These are phyloP conservation scores for Xylariaceae sp. DNA, from an alignment of 2,329 filamentous ascomycete species.

Conservation along the genomic window DNA sequence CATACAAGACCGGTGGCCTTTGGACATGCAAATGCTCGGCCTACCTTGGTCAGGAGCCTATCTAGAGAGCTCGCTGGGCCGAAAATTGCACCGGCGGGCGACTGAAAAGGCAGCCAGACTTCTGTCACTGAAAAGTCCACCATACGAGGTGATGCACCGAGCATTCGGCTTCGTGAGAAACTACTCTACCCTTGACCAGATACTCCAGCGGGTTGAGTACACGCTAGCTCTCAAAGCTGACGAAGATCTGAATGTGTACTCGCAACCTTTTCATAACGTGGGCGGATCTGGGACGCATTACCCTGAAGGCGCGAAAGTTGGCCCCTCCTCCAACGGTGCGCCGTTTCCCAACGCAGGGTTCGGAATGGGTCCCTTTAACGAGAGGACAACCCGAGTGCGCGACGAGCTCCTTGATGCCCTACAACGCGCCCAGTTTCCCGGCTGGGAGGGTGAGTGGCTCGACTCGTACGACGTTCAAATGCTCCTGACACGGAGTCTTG, in stretches of 20 bases:
- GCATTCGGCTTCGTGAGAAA: constrained; percentile 67
- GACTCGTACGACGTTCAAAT: constrained; percentile 71
- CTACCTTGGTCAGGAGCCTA: constrained; percentile 32
- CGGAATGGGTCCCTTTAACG: constrained; percentile 45
- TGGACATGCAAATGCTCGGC: constrained; percentile 33
- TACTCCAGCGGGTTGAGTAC: constrained; percentile 37
- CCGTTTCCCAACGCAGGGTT: constrained; percentile 28
- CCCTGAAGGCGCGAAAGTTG: constrained; percentile 27
- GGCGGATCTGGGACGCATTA: constrained; percentile 67
- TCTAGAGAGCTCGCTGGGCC: constrained; percentile 63
- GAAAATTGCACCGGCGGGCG: constrained; percentile 61
- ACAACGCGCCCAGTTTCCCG: constrained; percentile 50
- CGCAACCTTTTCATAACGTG: constrained; percentile 58
- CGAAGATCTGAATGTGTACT: constrained; percentile 51
- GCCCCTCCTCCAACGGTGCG: constrained; percentile 19
- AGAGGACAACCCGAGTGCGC: constrained; percentile 34
- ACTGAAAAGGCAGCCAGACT: constrained; percentile 59
- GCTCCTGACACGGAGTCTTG: constrained; percentile 60
- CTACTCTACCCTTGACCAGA: constrained; percentile 47
- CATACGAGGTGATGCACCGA: constrained; percentile 43
- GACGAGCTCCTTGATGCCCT: constrained; percentile 40
- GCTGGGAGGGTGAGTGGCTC: constrained; percentile 70
- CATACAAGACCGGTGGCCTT: constrained; percentile 25
- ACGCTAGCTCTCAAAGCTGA: constrained; percentile 30
- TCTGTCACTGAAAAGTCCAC: constrained; percentile 44